Evolutionary conservation across 2,329 filamentous ascomycete species (phyloP), one percentile per base, ranked within the genome.

Genomic region (Fusarium mundagurra): DNA sequence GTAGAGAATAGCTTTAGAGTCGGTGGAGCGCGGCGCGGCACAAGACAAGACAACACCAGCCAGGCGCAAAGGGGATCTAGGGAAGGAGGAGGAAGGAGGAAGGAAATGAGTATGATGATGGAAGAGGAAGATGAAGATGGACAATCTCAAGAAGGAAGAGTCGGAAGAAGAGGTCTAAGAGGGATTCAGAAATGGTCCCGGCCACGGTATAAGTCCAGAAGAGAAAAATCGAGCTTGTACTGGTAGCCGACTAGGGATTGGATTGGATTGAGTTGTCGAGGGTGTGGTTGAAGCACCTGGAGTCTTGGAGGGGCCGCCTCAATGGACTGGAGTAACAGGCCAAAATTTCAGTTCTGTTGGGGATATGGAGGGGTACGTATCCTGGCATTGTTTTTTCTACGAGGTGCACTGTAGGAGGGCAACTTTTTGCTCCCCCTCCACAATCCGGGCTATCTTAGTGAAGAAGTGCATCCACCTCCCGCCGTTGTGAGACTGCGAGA

Each of bases 311-410:
- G 73, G 73, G 67, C 75, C 76, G 68, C 73, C 73, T 69, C 76
- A 78, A 74, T 72, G 73, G 68, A 73, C 75, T 71, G 73, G 74
- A 78, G 71, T 69, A 72, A 63, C 76, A 76, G 77, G 76, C 75
- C 76, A 78, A 78, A 79, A 79, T 71, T 84, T 83, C 82, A 81
- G 82, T 82, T 83, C 81, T 84, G 81, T 84, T 85, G 83, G 83
- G 84, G 84, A 84, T 80, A 76, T 76, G 74, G 73, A 77, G 75
- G 76, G 76, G 75, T 78, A 78, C 76, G 76, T 78, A 78, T 77
- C 77, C 69, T 68, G 51, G 69, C 73, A 73, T 48, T 69, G 57
- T 75, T 73, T 75, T 74, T 62, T 41, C 39, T 57, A 47, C 53
- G 55, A 45, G 50, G 24, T 36, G 33, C 31, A 41, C 29, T 61